Conservation (phyloP, 2,329 filamentous ascomycete species). For the Colletotrichum sp. region DNA sequence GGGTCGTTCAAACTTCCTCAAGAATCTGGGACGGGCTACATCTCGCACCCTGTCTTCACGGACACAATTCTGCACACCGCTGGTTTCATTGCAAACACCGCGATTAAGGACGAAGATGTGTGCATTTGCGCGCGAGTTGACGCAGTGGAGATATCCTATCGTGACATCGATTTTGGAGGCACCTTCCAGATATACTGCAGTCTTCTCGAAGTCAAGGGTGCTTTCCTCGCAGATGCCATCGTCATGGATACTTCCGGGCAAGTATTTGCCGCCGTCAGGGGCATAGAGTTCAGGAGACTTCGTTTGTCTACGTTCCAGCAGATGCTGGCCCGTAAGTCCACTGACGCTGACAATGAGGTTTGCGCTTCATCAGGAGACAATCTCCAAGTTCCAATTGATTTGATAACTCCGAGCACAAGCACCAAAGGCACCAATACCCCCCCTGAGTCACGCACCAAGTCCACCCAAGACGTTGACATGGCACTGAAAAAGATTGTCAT, state of each 20-base stretch:
- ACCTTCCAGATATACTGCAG: not conserved
- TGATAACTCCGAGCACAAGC: not conserved
- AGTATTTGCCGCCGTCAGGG: not conserved
- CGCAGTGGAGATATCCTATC: not conserved
- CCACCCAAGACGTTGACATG: not conserved
- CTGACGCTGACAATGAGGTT: not conserved
- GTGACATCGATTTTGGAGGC: not conserved
- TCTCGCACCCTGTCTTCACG: not conserved
- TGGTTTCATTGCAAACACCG: not conserved
- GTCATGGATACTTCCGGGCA: not conserved
- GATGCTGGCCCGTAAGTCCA: not conserved
- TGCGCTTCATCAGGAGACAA: not conserved
- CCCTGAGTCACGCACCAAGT: not conserved
- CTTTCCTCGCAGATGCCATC: not conserved
- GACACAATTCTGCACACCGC: not conserved
- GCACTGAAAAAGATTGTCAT: not conserved
- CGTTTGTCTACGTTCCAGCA: not conserved
- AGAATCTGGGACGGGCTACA: not conserved
- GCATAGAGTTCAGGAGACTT: not conserved
- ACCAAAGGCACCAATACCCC: not conserved
- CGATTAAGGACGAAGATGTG: not conserved
- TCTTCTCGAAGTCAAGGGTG: not conserved
- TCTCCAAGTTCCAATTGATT: not conserved
- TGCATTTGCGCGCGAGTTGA: not conserved
- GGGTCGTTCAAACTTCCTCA: not conserved